Evolutionary conservation across 768 basidiomycete species (phyloP), one percentile per base, ranked within the genome.

Genomic region (Lyophyllum atratum): DNA sequence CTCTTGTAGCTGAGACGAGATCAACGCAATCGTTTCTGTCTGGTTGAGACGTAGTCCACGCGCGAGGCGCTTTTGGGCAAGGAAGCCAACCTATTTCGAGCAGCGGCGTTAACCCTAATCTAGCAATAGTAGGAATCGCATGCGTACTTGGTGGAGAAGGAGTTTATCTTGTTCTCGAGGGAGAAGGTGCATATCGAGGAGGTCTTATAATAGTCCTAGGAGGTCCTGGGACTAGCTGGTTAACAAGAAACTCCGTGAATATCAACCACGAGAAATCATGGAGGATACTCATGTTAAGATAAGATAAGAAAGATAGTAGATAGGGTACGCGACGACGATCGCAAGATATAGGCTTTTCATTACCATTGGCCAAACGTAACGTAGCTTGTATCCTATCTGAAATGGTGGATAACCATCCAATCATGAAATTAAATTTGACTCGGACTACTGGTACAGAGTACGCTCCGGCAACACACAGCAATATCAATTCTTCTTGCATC

Each of bases 1-100:
- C 70, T 98, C 96, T 64, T 98, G 96, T 1, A 98, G 83, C 64
- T 93, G 90, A n/a, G 85, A 85, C 1, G 94, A 88, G 61, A 99
- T 94, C 9, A 99, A 82, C 2, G 93, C 95, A 14, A 87, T 83
- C 0, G 95, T 89, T 73, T 99, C 97, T 3, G 91, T 83, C 59
- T 86, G 75, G 73, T 98, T 98, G 53, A 98, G 83, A 53, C 82
- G 82, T 33, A 96, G 70, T 9, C 97, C 97, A n/a, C 97, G 84
- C 4, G 96, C 96, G 15, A 99, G 86, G 39, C 97, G 89, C 66
- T 93, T 90, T 74, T 98, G 96, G 1, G 97, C 94, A 17, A 98
- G 84, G 59, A 83, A 86, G 22, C 97, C 97, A 25, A 88, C 85
- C 88, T 93, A 64, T 47, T 40, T 26, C 6, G 37, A 31, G 39